Base-by-base conservation (phyloP, 768 basidiomycete genomes). In the Phylloporus sp. region DNA sequence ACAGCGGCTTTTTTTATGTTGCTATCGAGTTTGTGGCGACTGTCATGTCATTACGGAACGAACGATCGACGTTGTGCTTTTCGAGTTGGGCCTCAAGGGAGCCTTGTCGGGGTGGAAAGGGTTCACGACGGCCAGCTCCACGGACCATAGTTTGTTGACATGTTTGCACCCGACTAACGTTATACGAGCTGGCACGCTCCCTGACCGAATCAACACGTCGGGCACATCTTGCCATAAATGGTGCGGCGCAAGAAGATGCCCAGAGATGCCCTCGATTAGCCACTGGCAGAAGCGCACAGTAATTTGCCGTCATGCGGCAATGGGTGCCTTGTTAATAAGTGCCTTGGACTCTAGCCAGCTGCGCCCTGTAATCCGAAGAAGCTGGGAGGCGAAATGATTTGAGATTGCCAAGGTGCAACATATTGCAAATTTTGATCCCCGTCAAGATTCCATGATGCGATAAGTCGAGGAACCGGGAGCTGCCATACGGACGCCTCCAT, bases 331-430 rank as follows among this genome's bases (percentile, higher is more conserved):
- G 28, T 37, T 41, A 11, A 46, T 31, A 20, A 24, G 58, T 48
- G 20, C 52, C 50, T 46, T 23, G 36, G 15, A 35, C 7, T 52
- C 58, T 56, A 34, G 49, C 24, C 47, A 22, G 33, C 42, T 44
- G 34, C 48, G 44, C 42, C 41, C 29, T 46, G 46, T 21, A 18
- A 35, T 35, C 35, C 43, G 55, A 58, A 54, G 44, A 31, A 8
- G 1, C 15, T 31, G 44, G 54, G 59, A 62, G 42, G 54, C 60
- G 57, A 60, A 62, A 59, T 62, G 59, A 48, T 15, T 9, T 35
- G 49, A 1, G 40, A 6, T 31, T 55, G 33, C 52, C 50, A 52
- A 34, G 40, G 23, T 21, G 29, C 5, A 29, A 24, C 23, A 33
- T 49, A 17, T 41, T 34, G 32, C 40, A 23, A 42, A 21, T 39